Evolutionary conservation across 1,139 yeast genomes (phyloP), one percentile per base, ranked within the genome.

Genomic region (Petasospora fabianii): DNA sequence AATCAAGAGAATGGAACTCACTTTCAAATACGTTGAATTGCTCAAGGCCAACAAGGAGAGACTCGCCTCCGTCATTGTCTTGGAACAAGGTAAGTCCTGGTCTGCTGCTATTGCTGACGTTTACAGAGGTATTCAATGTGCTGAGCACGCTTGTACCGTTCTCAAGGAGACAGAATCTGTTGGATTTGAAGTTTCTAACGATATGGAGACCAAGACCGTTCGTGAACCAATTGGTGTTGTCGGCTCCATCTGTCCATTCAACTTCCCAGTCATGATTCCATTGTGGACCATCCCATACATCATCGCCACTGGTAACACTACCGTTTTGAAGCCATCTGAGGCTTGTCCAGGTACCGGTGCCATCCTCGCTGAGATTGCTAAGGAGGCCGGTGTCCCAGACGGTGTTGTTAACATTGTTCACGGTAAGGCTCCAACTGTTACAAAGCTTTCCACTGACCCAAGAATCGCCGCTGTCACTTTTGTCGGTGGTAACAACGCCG

Each of bases 191-290:
- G 88, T 84, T 22, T 73, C 87, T 35, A 66, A 70, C 27, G 84
- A 82, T 56, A 84, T 84, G 90, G 90, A 82, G 63, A 82, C 94
- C 34, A 78, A 80, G 53, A 81, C 83, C 78, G 70, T 80, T 53
- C 74, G 92, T 52, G 77, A 71, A 36, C 96, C 96, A 33, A 72
- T 66, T 51, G 94, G 94, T 21, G 90, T 84, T 18, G 80, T 85
- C 56, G 94, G 84, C 14, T 86, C 81, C 56, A 80, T 83, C 53
- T 78, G 77, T 54, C 85, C 84, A 53, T 62, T 62, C 55, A 81
- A 81, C 65, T 81, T 83, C 73, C 92, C 92, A 21, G 92, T 88
- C 32, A 83, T 84, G 92, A 85, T 84, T 44, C 94, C 94, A 27
- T 68, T 84, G 52, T 84, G 94, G 94, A 77, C 88, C 24, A 71